A percentile compares a stretch with the other conserved stretches of the same genome.
These are phyloP conservation scores for Neopestalotiopsis clavispora DNA, from an alignment of 2,329 filamentous ascomycete species.

Conservation along the genomic window DNA sequence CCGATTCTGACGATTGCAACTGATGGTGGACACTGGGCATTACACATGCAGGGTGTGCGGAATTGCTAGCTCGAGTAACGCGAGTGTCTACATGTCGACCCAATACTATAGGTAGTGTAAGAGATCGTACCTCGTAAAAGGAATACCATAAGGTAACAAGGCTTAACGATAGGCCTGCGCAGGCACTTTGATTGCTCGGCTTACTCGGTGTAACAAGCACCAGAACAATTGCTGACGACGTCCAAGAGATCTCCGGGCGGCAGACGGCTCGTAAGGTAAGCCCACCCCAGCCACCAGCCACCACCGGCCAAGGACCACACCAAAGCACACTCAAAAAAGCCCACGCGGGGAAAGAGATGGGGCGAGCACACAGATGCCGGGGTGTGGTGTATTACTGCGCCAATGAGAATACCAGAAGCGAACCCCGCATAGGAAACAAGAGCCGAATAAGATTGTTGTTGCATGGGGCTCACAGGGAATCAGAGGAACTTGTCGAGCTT, in stretches of 20 bases:
- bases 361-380: background rate
- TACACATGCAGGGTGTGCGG: no score
- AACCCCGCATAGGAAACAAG: slow-evolving; percentile 10
- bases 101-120: background rate
- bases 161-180: background rate
- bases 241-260: background rate
- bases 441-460: background rate
- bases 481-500: background rate
- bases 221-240: background rate
- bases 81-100: background rate
- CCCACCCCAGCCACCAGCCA: background rate
- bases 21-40: no score
- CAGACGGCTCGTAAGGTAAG: background rate
- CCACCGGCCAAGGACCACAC: background rate
- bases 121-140: background rate
- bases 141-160: background rate
- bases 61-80: no score
- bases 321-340: background rate
- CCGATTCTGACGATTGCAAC: background rate
- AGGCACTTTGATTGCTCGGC: background rate
- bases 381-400: slow-evolving; percentile 10
- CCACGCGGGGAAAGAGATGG: slow-evolving; percentile 12
- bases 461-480: background rate
- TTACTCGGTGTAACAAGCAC: slow-evolving; percentile 1
- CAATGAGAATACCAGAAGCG: slow-evolving; percentile 7